Evolutionary conservation across 495 filamentous ascomycete species (phyloP).

Genomic region (Penicillium flavigenum): DNA sequence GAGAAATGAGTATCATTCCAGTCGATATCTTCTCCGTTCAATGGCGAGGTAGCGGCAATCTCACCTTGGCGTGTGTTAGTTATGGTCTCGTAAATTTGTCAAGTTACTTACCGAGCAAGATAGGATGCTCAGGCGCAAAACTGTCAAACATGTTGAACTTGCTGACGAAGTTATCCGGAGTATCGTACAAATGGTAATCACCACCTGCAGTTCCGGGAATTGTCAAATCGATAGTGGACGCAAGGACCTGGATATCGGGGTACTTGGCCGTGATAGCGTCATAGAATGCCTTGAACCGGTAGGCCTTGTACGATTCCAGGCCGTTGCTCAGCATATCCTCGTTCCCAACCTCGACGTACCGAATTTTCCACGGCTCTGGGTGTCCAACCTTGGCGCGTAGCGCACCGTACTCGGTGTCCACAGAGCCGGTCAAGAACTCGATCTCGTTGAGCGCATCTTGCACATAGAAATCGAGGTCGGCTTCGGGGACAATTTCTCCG

Average conservation of each 20-base stretch:
- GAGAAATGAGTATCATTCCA: constrained; percentile 33
- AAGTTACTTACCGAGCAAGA: constrained; percentile 46
- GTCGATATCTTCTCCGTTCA: constrained; percentile 31
- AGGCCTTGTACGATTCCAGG: constrained; percentile 37
- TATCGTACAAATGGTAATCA: constrained; percentile 53
- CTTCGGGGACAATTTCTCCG: constrained; percentile 38
- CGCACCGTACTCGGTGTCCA: constrained; percentile 41
- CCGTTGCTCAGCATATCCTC: constrained; percentile 52
- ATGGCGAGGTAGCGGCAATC: constrained; percentile 49
- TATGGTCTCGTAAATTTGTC: background rate
- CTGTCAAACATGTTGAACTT: constrained; percentile 58
- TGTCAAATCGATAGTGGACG: constrained; percentile 42
- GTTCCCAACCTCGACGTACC: constrained; percentile 55
- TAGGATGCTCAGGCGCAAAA: constrained; percentile 37
- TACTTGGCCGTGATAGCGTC: constrained; percentile 51
- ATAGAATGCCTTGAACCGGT: constrained; percentile 46
- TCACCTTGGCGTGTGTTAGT: constrained; percentile 36
- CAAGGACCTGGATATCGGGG: constrained; percentile 49
- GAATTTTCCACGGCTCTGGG: constrained; percentile 47
- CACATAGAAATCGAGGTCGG: constrained; percentile 41
- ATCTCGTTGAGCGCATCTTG: constrained; percentile 64
- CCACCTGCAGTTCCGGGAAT: constrained; percentile 39
- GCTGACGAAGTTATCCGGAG: constrained; percentile 49
- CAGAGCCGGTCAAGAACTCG: constrained; percentile 47
- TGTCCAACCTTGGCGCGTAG: constrained; percentile 48